Conservation (phyloP, 768 basidiomycete species). For the Neoboletus brunneissimus region DNA sequence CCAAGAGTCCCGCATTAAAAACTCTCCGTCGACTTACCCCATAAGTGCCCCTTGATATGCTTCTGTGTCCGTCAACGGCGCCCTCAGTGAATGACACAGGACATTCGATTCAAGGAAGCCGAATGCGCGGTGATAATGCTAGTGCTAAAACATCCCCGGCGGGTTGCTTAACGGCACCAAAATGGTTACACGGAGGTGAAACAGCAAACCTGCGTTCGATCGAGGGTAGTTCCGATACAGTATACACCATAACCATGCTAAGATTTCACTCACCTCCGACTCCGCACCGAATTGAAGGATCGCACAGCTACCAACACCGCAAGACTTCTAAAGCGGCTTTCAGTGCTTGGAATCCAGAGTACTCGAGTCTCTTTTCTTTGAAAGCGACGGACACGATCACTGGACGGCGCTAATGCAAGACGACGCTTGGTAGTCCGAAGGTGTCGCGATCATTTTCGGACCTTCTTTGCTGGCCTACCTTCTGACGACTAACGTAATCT, state of each 20-base stretch:
- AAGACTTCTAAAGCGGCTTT: neutral
- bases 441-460: constrained; percentile 14
- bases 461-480: constrained; percentile 17
- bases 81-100: neutral
- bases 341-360: neutral
- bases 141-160: constrained; percentile 1
- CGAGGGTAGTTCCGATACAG: neutral
- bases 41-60: neutral
- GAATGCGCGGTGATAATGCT: constrained; percentile 13
- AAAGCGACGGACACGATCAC: neutral
- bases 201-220: constrained; percentile 5
- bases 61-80: constrained; percentile 17
- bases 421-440: constrained; percentile 13
- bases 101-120: constrained; percentile 16
- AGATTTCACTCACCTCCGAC: constrained; percentile 2
- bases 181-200: constrained; percentile 12
- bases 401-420: neutral
- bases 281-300: neutral
- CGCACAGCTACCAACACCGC: neutral
- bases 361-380: neutral
- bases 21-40: constrained; percentile 1
- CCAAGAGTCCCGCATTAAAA: constrained; percentile 10
- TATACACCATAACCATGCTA: neutral
- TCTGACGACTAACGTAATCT: constrained; percentile 14
- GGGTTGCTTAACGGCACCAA: constrained; percentile 20